Conservation (phyloP, 768 basidiomycete species). For the Lactarius pseudohatsudake region DNA sequence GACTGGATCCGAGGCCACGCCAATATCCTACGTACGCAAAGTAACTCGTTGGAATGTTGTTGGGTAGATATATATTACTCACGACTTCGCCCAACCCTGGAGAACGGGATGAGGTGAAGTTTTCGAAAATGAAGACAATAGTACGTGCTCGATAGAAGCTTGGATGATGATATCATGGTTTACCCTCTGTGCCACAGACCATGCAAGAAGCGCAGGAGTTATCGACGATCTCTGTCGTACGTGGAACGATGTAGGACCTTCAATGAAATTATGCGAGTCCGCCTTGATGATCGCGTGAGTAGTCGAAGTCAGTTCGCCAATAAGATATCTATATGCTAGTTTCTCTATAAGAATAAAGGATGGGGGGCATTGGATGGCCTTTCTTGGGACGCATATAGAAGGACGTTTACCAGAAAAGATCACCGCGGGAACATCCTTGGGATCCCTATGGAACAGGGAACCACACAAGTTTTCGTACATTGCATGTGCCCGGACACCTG, state of each 20-base stretch:
- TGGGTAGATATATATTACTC: no score
- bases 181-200: no score
- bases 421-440: neutral
- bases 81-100: slow-evolving; percentile 17
- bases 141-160: no score
- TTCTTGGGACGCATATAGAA: neutral
- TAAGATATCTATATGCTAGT: neutral
- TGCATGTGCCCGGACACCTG: neutral
- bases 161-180: no score
- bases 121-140: no score
- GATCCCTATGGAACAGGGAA: neutral
- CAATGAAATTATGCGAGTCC: no score
- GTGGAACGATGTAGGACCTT: no score
- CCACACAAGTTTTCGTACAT: neutral
- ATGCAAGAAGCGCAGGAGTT: no score
- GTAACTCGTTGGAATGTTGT: no score
- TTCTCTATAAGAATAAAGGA: neutral
- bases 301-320: neutral
- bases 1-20: slow-evolving; percentile 15
- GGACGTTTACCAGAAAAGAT: slow-evolving; percentile 12
- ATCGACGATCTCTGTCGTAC: no score
- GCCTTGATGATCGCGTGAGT: neutral
- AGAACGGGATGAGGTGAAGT: neutral
- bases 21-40: slow-evolving; percentile 21
- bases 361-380: neutral